Conservation (phyloP, 306 rosid species). For the Adenanthera pavonina region DNA sequence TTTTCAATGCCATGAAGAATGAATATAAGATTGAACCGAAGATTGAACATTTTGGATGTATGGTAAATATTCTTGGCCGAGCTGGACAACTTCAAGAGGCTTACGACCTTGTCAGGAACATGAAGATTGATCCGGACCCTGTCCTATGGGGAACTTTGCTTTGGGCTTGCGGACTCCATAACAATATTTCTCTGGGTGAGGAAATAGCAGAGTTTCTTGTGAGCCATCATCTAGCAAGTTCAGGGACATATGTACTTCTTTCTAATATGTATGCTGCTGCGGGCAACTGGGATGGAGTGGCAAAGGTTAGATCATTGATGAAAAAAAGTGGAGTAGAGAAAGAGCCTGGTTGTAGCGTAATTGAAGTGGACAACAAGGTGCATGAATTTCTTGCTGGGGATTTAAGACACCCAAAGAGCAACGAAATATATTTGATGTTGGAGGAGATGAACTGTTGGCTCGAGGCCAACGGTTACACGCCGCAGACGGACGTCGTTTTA, state of each 20-base stretch:
- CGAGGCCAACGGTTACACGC: slow-evolving; percentile 59
- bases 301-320: slow-evolving; percentile 74
- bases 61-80: slow-evolving; percentile 81
- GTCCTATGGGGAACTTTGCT: slow-evolving; percentile 84
- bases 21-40: slow-evolving; percentile 58
- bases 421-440: slow-evolving; percentile 64
- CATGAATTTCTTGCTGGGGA: slow-evolving; percentile 90
- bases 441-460: slow-evolving; percentile 75
- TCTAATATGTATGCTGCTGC: slow-evolving; percentile 79
- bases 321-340: slow-evolving; percentile 70
- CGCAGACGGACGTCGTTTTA: slow-evolving; percentile 64
- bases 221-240: slow-evolving; percentile 59
- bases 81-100: slow-evolving; percentile 77
- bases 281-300: slow-evolving; percentile 78
- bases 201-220: slow-evolving; percentile 73
- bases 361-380: slow-evolving; percentile 69
- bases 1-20: slow-evolving; percentile 65
- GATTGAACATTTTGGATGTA: slow-evolving; percentile 84
- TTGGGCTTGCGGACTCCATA: slow-evolving; percentile 81
- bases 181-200: slow-evolving; percentile 63
- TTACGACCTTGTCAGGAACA: slow-evolving; percentile 64
- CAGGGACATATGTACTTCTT: slow-evolving; percentile 82
- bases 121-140: slow-evolving; percentile 70
- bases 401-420: slow-evolving; percentile 65
- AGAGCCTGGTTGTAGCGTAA: slow-evolving; percentile 87